phyloP scores from a whole-genome alignment of 2,329 filamentous ascomycete species.

The Periglandula ipomoeae region DNA sequence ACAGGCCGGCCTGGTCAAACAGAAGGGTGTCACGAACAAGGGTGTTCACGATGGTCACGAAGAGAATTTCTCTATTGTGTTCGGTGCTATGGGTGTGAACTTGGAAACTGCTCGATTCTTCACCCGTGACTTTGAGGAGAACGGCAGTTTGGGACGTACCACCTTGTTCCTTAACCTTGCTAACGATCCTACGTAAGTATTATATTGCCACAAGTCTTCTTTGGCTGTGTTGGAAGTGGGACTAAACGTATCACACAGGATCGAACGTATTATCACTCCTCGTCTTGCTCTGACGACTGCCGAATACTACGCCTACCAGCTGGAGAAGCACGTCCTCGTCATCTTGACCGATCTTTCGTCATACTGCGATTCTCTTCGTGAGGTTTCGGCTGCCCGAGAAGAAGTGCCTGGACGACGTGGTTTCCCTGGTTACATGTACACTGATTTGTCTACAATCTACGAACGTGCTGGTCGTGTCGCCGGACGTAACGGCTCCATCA shows the following conservation, averaged over 20 bases:
- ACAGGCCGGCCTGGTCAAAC: slow-evolving; percentile 85
- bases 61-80: slow-evolving; percentile 99
- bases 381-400: slow-evolving; percentile 95
- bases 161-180: slow-evolving; percentile 98
- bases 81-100: slow-evolving; percentile 99
- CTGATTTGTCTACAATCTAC: slow-evolving; percentile 99
- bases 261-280: slow-evolving; percentile 99
- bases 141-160: slow-evolving; percentile 93
- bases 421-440: slow-evolving; percentile 99
- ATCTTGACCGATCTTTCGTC: slow-evolving; percentile 97
- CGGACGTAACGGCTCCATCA: slow-evolving; percentile 96
- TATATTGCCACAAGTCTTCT: neutral
- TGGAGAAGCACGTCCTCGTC: slow-evolving; percentile 98
- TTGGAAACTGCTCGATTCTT: slow-evolving; percentile 98
- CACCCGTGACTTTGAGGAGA: slow-evolving; percentile 97
- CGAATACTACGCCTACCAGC: slow-evolving; percentile 99
- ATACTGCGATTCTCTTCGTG: slow-evolving; percentile 97
- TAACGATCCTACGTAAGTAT: slow-evolving; percentile 90
- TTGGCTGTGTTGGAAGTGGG: neutral
- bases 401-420: slow-evolving; percentile 98
- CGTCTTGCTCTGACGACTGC: slow-evolving; percentile 96
- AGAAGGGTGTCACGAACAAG: slow-evolving; percentile 74
- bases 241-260: slow-evolving; percentile 42
- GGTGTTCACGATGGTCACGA: slow-evolving; percentile 93
- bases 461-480: slow-evolving; percentile 96